A percentile compares a stretch with the other conserved stretches of the same genome.
Conservation (phyloP, 2,329 filamentous ascomycete species). For the Exophiala aquamarina region DNA sequence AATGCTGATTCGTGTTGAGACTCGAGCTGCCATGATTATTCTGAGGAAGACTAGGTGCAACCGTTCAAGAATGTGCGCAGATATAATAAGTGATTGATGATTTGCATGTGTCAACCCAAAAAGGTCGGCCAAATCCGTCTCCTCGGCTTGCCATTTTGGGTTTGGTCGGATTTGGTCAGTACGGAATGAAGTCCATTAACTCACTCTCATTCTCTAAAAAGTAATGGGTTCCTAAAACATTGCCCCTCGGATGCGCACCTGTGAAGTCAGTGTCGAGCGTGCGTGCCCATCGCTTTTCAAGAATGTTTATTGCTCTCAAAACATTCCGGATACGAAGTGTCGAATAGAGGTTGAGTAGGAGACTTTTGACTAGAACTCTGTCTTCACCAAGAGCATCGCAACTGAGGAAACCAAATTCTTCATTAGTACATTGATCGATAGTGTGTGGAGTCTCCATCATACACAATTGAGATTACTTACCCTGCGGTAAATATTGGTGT, state of each 20-base stretch:
- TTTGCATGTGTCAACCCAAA: not conserved
- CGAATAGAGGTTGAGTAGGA: conserved; percentile 38
- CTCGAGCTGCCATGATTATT: conserved; percentile 10
- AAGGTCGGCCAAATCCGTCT: not conserved
- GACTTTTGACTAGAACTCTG: conserved; percentile 33
- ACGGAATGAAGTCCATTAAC: conserved; percentile 8
- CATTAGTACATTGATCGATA: not conserved
- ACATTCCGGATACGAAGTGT: conserved; percentile 44
- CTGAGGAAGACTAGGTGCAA: no score
- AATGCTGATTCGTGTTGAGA: conserved; percentile 44
- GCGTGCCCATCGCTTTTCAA: conserved; percentile 30
- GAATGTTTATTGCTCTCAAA: conserved; percentile 40
- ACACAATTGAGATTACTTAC: not conserved
- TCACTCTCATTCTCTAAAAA: not conserved
- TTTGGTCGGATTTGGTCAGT: not conserved
- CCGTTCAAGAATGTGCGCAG: not conserved
- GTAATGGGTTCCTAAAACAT: no score
- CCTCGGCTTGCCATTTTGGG: not conserved
- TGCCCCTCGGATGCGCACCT: not conserved
- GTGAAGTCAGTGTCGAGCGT: not conserved
- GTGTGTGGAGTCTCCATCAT: no score
- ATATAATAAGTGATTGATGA: not conserved
- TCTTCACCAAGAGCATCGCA: conserved; percentile 41
- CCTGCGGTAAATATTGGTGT: conserved; percentile 46
- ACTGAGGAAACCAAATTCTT: not conserved